phyloP scores from a whole-genome alignment of 2,329 filamentous ascomycete species.

The Periglandula ipomoeae region DNA sequence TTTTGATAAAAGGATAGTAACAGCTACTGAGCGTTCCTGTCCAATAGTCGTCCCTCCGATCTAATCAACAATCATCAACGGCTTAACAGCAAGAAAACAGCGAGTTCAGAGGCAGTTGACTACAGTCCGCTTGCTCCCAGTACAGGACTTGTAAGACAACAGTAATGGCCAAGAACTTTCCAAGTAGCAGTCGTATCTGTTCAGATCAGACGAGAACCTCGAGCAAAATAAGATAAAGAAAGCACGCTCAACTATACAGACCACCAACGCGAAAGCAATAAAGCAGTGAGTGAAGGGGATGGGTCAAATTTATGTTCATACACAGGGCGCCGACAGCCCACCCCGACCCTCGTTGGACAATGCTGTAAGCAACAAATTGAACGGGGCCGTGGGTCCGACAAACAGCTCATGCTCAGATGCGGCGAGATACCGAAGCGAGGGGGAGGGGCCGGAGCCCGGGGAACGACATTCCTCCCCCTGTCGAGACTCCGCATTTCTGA shows the following conservation, averaged over 20 bases:
- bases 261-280: too few species aligned
- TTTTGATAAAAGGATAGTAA: slow-evolving; percentile 15
- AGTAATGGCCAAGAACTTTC: neutral
- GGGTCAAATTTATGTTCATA: neutral
- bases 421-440: neutral
- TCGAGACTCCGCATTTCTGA: neutral
- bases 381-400: neutral
- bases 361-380: neutral
- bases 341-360: neutral
- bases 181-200: neutral
- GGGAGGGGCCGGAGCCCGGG: neutral
- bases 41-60: neutral
- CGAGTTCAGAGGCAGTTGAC: neutral
- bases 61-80: neutral
- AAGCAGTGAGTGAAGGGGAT: neutral
- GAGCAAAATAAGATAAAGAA: neutral
- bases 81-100: neutral
- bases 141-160: neutral
- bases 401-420: neutral
- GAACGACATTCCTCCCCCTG: neutral
- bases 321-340: neutral
- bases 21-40: slow-evolving; percentile 12
- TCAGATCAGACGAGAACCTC: neutral
- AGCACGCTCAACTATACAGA: neutral
- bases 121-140: neutral